Percentiles rank a stretch among this genome's conserved stretches.
Conservation (phyloP, 192 early-diverging fungal species). For the Entomortierella chlamydospora region DNA sequence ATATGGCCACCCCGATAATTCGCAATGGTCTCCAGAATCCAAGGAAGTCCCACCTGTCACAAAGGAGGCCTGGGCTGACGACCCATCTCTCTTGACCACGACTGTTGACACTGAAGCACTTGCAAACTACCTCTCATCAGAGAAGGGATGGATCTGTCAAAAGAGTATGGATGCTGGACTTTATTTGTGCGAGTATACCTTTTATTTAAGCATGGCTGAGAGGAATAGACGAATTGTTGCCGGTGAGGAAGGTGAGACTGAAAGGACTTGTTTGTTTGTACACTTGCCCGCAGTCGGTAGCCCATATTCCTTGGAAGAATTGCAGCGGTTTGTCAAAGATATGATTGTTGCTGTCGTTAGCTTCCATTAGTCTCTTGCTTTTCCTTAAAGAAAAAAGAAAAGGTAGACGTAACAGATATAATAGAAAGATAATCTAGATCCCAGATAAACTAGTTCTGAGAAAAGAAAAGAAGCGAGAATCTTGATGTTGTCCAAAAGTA, state of each 20-base stretch:
- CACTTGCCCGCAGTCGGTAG: conserved; percentile 43
- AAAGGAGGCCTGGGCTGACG: conserved; percentile 25
- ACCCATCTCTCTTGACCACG: conserved; percentile 50
- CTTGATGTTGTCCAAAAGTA: too few relatives aligned
- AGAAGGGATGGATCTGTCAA: conserved; percentile 52
- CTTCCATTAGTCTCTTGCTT: conserved; percentile 1
- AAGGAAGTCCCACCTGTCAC: conserved; percentile 40
- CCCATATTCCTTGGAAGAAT: conserved; percentile 40
- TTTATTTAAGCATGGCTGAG: conserved; percentile 63
- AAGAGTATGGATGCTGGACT: conserved; percentile 63
- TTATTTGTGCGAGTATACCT: conserved; percentile 72
- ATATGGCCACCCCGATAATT: conserved; percentile 61
- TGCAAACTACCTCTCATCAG: conserved; percentile 34
- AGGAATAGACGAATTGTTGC: conserved; percentile 17
- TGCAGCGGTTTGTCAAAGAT: conserved; percentile 44
- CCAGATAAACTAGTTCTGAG: too few relatives aligned
- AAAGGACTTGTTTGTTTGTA: conserved; percentile 45
- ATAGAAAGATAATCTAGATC: too few relatives aligned
- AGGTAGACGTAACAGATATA: too few relatives aligned
- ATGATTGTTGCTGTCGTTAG: conserved; percentile 32
- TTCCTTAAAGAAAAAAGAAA: too few relatives aligned
- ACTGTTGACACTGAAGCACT: conserved; percentile 54
- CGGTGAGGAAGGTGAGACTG: conserved; percentile 31
- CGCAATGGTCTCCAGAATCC: conserved; percentile 30
- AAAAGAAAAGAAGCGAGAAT: too few relatives aligned